Base-by-base conservation (phyloP, 2,329 filamentous ascomycete species). In the Ceratocystiopsis minuta region DNA sequence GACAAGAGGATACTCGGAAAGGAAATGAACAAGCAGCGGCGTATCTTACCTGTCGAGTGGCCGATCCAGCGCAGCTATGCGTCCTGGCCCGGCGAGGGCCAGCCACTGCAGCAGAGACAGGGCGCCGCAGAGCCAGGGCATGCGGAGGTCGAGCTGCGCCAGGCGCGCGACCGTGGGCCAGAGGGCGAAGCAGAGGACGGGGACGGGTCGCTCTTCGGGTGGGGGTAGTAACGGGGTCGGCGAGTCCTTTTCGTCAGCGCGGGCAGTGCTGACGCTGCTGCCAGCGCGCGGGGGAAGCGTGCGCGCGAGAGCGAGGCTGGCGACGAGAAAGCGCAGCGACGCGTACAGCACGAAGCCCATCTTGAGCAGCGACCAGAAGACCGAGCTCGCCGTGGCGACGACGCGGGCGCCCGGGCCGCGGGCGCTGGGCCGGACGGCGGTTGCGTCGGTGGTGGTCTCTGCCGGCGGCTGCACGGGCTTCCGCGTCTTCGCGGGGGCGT, bases 101-200 rank as follows among this genome's bases (percentile, higher is more conserved):
- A 75, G 68, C 67, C 81, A 78, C 61, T 90, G 84, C 50, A 80
- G 58, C 59, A 94, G 71, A 44, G 81, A 80, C 46, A 90, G 58
- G 51, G 73, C 64, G 55, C 84, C 84, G 55, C 68, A 70, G 43
- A 94, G 70, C 88, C 88, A 96, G 48, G 88, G 88, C 85, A 94
- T 93, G 59, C 85, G 81, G 49, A 65, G 60, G 50, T 79, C 68
- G 55, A 94, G 61, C 65, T 86, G 77, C 51, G 86, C 61, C 48
- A 93, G 60, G 57, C 75, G 77, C 47, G 76, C 77, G 43, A 79
- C 58, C 60, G 81, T 83, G 52, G 75, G 67, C 77, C 82, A 94
- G 41, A 84, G 57, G 52, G 72, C 75, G 68, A 90, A 94, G 49
- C 72, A 70, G 46, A 90, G 62, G 51, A 95, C 70, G 41, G 85